Evolutionary conservation across 1,284 basidiomycete genomes (phyloP), one percentile per base, ranked within the genome.

Genomic region (Cerioporus squamosus): DNA sequence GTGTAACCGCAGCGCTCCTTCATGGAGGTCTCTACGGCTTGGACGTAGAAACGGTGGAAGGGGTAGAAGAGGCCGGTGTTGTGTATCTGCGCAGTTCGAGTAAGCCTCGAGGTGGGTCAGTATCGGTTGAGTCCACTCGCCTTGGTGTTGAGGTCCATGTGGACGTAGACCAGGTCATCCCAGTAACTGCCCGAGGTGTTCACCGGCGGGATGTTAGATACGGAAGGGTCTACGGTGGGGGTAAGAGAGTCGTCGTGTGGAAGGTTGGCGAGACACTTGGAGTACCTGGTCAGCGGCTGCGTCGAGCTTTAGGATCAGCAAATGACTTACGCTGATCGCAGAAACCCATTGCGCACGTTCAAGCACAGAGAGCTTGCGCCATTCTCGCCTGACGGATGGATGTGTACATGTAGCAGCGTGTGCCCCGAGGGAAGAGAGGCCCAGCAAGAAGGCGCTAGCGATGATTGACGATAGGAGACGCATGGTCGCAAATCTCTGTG

Each of bases 21-120:
- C 31, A 78, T 66, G 12, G 68, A 68, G 1, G 58, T 48, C 57
- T 78, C 76, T 51, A 73, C 71, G 15, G 61, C 62, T 26, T 69
- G 51, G 12, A 77, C 59, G 49, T 72, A 77, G 70, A 72, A 75
- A 1, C 77, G 72, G 57, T 79, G 77, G 67, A 71, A 79, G 0
- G 75, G 75, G 40, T 76, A 67, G 63, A 79, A 79, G 9, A 71
- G 55, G 3, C 72, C 75, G 12, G 74, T 75, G 29, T 66, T 68
- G 50, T 77, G 75, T 18, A 77, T 75, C 74, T 75, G 33, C 12
- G 8, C 26, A 18, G 17, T 6, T n/a, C 31, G 14, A 15, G 33
- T 36, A 15, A 36, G 33, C 9, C 1, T 29, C 9, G 2, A 9
- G 26, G 5, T 5, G 26, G 26, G 26, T 9, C 9, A 9, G 3